A percentile compares a stretch with the other conserved stretches of the same genome.
phyloP scores from a whole-genome alignment of 108 stramenopile species.

The Fragilaria radians region DNA sequence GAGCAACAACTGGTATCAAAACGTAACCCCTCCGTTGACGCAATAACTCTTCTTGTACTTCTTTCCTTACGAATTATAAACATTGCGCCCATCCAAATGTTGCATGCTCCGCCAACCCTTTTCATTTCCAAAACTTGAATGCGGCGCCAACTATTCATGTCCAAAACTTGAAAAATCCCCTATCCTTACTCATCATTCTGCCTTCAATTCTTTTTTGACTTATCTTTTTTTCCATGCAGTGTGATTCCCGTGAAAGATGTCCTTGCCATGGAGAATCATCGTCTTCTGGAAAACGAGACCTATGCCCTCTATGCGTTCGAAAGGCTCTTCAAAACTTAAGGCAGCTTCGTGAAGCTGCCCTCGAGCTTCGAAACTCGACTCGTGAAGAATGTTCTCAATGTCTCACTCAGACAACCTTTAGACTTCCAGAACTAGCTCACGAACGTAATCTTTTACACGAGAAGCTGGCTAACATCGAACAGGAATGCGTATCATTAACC shows the following conservation, averaged over 20 bases:
- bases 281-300: neutral
- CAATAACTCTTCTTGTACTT: too few species aligned
- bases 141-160: too few species aligned
- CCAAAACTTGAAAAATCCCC: too few species aligned
- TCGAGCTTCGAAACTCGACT: slow-evolving; percentile 14
- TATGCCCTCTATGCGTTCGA: slow-evolving; percentile 22
- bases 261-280: slow-evolving; percentile 2
- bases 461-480: slow-evolving; percentile 6
- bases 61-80: too few species aligned
- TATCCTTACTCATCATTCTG: too few species aligned
- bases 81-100: too few species aligned
- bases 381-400: slow-evolving; percentile 21
- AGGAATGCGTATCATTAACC: slow-evolving; percentile 25
- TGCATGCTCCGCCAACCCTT: too few species aligned
- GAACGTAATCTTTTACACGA: slow-evolving; percentile 24
- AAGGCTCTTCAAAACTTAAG: slow-evolving; percentile 12
- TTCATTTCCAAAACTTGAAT: too few species aligned
- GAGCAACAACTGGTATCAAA: too few species aligned
- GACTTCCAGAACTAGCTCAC: slow-evolving; percentile 14
- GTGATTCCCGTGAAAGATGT: neutral
- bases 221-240: too few species aligned
- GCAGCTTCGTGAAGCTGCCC: slow-evolving; percentile 22
- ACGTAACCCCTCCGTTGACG: too few species aligned
- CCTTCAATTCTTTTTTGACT: too few species aligned
- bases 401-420: slow-evolving; percentile 1